Evolutionary conservation across 2,329 filamentous ascomycete species (phyloP), one percentile per base, ranked within the genome.

Genomic region (Fusarium sterilihyphosum): DNA sequence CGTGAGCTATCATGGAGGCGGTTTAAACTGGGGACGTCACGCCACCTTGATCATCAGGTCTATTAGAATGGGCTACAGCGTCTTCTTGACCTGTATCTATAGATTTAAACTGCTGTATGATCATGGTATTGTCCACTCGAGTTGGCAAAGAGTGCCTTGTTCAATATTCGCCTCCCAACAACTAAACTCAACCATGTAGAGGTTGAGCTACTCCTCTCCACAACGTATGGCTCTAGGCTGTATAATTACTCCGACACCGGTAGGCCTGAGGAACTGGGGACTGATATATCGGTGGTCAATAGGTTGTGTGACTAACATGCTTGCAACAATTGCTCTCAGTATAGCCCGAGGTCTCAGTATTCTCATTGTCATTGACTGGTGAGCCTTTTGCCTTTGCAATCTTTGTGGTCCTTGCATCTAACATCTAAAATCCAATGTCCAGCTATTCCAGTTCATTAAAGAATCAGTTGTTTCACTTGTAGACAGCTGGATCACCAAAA

Each of bases 1-100:
- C 44, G 33, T 50, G 50, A 31, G 20, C 44, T 53, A 65, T 74
- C 69, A 70, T 73, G 70, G 33, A n/a, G 46, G 35, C 37, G 43
- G 61, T 59, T 60, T 71, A 40, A 54, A 56, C 57, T 58, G 50
- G 46, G 22, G n/a, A 47, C 41, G 22, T 38, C 50, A 59, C 38
- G 58, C 17, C 61, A 46, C 57, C 20, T 24, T 13, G 29, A 24
- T 22, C 9, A 18, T 20, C 18, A 40, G 38, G 38, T 40, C 11
- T 13, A 14, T n/a, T 3, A 50, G 24, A 20, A 33, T 22, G 37
- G 18, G n/a, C 3, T 26, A 10, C 31, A 58, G 3, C 52, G 17
- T 18, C 6, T 22, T 24, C 31, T 49, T 33, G 2, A 6, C 9
- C 7, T 26, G 7, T 20, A 18, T 44, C 20, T 12, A 22, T 35